Base-by-base conservation (phyloP, 768 basidiomycete genomes). In the Boletellus sp. region DNA sequence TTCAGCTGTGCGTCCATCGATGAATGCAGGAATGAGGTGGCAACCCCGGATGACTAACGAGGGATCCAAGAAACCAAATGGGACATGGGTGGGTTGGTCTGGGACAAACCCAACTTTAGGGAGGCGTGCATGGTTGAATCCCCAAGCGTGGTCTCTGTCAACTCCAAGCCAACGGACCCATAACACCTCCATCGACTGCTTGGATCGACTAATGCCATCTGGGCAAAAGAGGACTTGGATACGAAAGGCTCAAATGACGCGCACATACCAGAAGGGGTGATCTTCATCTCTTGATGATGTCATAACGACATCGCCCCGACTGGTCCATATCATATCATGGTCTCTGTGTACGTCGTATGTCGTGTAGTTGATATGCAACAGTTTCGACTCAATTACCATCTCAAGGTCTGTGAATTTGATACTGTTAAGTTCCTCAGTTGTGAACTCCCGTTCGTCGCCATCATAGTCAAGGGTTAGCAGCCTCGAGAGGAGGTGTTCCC, bases 211-310 rank as follows among this genome's bases (percentile, higher is more conserved):
- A 11, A 26, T 17, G 16, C 3, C 46, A 51, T 17, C 13, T 10
- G 6, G 15, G 41, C 31, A 23, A 49, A n/a, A n/a, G n/a, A n/a
- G n/a, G n/a, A n/a, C n/a, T n/a, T n/a, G n/a, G n/a, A n/a, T n/a
- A n/a, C n/a, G 53, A 38, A 48, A 60, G 2, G 52, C 48, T 3
- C 51, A 26, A 4, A 59, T 42, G 3, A 63, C 56, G 2, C 41
- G 38, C 1, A 58, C 56, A 44, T 63, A 63, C 52, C 61, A 62
- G 42, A 53, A 65, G 0, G 56, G 58, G 42, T 64, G 55, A 7
- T 24, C n/a, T 2, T 23, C 26, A 11, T 57, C 55, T 4, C 53
- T 22, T 3, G 42, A 44, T 0, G 33, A 34, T 12, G 42, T 38
- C 60, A 64, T 58, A n/a, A 64, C 33, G 17, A 48, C 35, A 19